A percentile compares a stretch with the other conserved stretches of the same genome.
phyloP scores from a whole-genome alignment of 495 filamentous ascomycete species.

The Aspergillus sparsus region DNA sequence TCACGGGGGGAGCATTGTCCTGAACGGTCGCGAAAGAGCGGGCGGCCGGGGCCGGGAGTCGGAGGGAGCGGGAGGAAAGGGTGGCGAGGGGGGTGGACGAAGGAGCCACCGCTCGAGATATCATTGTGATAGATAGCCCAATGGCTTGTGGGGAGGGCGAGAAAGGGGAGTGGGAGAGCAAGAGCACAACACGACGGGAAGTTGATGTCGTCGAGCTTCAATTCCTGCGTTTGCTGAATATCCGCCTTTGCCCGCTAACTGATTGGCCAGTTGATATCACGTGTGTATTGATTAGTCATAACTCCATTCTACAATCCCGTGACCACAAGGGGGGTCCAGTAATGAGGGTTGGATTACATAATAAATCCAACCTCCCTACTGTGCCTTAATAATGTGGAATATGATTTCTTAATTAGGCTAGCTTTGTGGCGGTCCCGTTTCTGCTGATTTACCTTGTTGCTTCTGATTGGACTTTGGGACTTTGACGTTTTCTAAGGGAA shows the following conservation, averaged over 20 bases:
- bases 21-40: constrained; percentile 85
- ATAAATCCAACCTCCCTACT: too few relatives aligned
- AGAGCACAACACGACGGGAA: constrained; percentile 23
- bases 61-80: constrained; percentile 58
- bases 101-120: constrained; percentile 54
- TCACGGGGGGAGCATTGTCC: constrained; percentile 72
- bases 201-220: constrained; percentile 32
- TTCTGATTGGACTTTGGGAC: too few relatives aligned
- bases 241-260: constrained; percentile 43
- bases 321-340: background rate
- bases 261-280: constrained; percentile 38
- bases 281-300: constrained; percentile 29
- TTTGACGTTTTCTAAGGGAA: too few relatives aligned
- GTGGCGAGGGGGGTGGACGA: constrained; percentile 51
- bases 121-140: constrained; percentile 47
- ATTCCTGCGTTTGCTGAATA: constrained; percentile 52
- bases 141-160: constrained; percentile 28
- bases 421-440: too few relatives aligned
- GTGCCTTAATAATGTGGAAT: too few relatives aligned
- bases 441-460: too few relatives aligned
- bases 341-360: constrained; percentile 16
- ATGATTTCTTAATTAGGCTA: too few relatives aligned
- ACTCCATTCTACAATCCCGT: background rate
- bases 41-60: constrained; percentile 53
- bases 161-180: constrained; percentile 31